Conservation (phyloP, 495 filamentous ascomycete genomes). For the Lophiostoma macrostomum region DNA sequence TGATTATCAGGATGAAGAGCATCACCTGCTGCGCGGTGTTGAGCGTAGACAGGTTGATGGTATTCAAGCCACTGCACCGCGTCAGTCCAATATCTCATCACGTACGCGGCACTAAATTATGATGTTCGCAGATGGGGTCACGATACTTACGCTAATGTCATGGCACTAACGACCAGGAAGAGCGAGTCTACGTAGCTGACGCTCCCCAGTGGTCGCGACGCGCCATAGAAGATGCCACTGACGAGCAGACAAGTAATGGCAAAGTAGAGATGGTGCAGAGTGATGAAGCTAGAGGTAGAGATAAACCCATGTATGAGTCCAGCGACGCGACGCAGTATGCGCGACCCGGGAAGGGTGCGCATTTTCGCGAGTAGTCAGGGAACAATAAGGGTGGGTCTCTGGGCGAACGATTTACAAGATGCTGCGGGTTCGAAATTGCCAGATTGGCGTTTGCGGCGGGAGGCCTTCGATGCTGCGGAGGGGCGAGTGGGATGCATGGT, state of each 20-base stretch:
- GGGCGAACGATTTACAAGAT: too few species aligned
- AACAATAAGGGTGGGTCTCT: too few species aligned
- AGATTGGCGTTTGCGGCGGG: too few species aligned
- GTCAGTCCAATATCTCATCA: constrained; percentile 64
- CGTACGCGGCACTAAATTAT: constrained; percentile 27
- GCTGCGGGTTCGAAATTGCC: too few species aligned
- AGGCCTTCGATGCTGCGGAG: too few species aligned
- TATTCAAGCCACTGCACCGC: constrained; percentile 47
- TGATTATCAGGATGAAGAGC: constrained; percentile 67
- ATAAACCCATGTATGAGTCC: constrained; percentile 35
- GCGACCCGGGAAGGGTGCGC: too few species aligned
- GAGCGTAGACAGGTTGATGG: constrained; percentile 62
- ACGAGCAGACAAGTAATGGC: constrained; percentile 59
- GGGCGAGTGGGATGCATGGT: too few species aligned
- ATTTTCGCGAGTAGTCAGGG: too few species aligned
- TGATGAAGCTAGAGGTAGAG: constrained; percentile 72
- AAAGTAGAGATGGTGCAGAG: constrained; percentile 76
- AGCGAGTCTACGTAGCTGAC: constrained; percentile 72
- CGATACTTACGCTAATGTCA: constrained; percentile 60
- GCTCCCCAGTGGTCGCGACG: constrained; percentile 57
- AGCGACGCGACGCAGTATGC: constrained; percentile 26
- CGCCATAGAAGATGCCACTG: constrained; percentile 71
- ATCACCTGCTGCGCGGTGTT: constrained; percentile 77
- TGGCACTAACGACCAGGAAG: constrained; percentile 74
- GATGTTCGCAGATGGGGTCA: not conserved